Percentiles rank a stretch among this genome's conserved stretches.
Conservation (phyloP, 1,284 basidiomycete genomes). For the Heterobasidion annosum region DNA sequence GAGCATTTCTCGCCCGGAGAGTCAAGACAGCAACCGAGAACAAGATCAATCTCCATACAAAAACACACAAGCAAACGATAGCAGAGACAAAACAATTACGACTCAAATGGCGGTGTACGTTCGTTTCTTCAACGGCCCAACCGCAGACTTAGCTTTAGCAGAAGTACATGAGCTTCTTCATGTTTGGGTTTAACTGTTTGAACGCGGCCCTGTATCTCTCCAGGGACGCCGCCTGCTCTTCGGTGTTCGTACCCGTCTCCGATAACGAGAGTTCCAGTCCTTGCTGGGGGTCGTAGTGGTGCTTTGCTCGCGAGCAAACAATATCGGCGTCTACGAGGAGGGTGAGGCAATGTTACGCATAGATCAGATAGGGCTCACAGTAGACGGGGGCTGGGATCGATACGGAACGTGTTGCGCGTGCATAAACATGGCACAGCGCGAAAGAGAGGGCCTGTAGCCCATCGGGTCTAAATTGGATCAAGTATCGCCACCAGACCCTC, state of each 20-base stretch:
- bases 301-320: conserved; percentile 73
- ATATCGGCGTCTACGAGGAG: conserved; percentile 62
- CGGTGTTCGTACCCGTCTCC: conserved; percentile 38
- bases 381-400: conserved; percentile 81
- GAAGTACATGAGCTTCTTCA: conserved; percentile 60
- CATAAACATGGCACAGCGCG: conserved; percentile 75
- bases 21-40: no score
- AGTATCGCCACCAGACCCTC: not conserved
- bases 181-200: conserved; percentile 42
- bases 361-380: conserved; percentile 36
- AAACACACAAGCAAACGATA: no score
- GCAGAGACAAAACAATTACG: no score
- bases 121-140: not conserved
- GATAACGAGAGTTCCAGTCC: conserved; percentile 38
- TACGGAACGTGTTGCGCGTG: conserved; percentile 73
- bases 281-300: conserved; percentile 63
- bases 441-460: conserved; percentile 64
- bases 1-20: no score
- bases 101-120: no score
- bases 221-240: conserved; percentile 34
- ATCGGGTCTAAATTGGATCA: conserved; percentile 38
- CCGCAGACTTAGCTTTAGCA: conserved; percentile 21
- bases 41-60: no score
- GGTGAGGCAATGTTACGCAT: not conserved
- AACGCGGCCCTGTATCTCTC: conserved; percentile 47